Percentiles rank a stretch among this genome's conserved stretches.
Evolutionary conservation across 495 filamentous ascomycete genomes (phyloP).

Genomic region (Penicillium dipodomyicola): DNA sequence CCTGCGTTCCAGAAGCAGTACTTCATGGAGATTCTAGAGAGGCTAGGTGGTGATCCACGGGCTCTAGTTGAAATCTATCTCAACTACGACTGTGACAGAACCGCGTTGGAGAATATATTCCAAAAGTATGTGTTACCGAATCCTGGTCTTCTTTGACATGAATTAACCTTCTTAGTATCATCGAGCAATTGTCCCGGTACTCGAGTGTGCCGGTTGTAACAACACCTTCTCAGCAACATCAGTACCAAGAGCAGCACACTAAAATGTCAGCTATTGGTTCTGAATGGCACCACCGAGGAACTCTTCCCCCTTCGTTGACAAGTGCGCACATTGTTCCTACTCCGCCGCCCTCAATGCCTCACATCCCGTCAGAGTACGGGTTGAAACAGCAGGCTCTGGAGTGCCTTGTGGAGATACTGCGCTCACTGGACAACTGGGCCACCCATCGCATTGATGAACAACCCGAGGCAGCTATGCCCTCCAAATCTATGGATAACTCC

Average conservation of each 20-base stretch:
- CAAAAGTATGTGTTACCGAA: slow-evolving; percentile 52
- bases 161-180: slow-evolving; percentile 53
- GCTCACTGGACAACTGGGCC: slow-evolving; percentile 91
- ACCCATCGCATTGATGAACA: slow-evolving; percentile 69
- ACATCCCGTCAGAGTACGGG: slow-evolving; percentile 77
- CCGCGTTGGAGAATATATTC: slow-evolving; percentile 93
- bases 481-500: slow-evolving; percentile 71
- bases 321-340: slow-evolving; percentile 63
- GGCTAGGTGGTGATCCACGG: slow-evolving; percentile 79
- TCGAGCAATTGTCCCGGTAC: slow-evolving; percentile 87
- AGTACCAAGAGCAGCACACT: slow-evolving; percentile 72
- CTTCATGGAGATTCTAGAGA: slow-evolving; percentile 80
- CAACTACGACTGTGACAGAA: slow-evolving; percentile 96
- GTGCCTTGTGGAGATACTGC: slow-evolving; percentile 79
- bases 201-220: slow-evolving; percentile 71
- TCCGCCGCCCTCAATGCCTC: slow-evolving; percentile 48
- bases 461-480: slow-evolving; percentile 45
- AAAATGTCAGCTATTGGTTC: slow-evolving; percentile 54
- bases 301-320: slow-evolving; percentile 79
- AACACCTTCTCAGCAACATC: slow-evolving; percentile 74
- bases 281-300: slow-evolving; percentile 84
- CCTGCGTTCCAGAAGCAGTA: slow-evolving; percentile 88
- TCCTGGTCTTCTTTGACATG: not conserved
- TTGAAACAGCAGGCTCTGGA: slow-evolving; percentile 87
- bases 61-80: slow-evolving; percentile 94